Evolutionary conservation across 768 basidiomycete species (phyloP).

Genomic region (Lactifluus volemus): DNA sequence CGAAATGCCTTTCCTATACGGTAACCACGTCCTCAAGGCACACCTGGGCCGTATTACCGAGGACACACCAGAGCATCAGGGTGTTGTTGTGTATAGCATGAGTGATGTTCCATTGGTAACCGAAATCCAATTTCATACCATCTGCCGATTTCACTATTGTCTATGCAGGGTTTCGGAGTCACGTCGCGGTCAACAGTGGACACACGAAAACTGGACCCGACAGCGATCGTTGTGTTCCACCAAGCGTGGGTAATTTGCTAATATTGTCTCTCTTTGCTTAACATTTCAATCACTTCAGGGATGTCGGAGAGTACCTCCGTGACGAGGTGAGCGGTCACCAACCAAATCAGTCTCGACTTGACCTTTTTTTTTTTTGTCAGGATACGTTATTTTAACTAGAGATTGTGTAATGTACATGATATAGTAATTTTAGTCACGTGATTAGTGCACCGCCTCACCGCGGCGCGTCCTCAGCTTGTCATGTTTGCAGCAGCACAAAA

Average conservation of each 20-base stretch:
- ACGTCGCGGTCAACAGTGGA: conserved; percentile 94
- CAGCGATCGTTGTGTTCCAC: conserved; percentile 95
- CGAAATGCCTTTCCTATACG: conserved; percentile 98
- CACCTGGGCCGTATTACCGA: conserved; percentile 98
- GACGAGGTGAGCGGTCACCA: conserved; percentile 59
- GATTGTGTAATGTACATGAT: background rate
- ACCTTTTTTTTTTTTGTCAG: conserved; percentile 29
- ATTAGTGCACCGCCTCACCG: no score
- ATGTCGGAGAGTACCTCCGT: conserved; percentile 96
- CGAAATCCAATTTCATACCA: background rate
- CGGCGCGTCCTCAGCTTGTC: no score
- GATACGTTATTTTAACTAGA: conserved; percentile 64
- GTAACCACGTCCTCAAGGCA: conserved; percentile 97
- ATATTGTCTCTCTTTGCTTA: background rate
- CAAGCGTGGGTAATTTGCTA: conserved; percentile 61
- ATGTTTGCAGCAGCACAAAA: no score
- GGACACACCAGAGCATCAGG: conserved; percentile 98
- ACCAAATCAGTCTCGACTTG: background rate
- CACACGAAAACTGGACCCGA: conserved; percentile 94
- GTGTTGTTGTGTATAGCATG: conserved; percentile 96
- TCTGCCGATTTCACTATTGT: conserved; percentile 3
- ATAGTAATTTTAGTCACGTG: background rate
- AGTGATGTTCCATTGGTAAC: conserved; percentile 81
- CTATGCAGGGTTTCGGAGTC: conserved; percentile 87
- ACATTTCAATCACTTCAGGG: conserved; percentile 37